Evolutionary conservation across 169 alveolate genomes (phyloP), one percentile per base, ranked within the genome.

Genomic region (Plasmodium adleri): DNA sequence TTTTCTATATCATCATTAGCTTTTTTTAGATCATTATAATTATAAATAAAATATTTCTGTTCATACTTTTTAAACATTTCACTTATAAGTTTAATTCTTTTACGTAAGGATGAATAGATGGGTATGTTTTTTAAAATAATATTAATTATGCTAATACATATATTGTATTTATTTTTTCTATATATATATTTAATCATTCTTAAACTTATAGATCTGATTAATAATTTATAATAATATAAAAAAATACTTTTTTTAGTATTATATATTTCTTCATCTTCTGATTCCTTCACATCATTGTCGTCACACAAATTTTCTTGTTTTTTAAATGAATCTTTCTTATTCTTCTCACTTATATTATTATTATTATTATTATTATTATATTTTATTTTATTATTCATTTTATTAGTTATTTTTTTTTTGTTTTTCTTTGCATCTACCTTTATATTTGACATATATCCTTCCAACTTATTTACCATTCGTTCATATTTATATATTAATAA

Each of bases 1-100:
- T 66, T 78, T 64, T 78, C 89, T 49, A 78, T 78, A 64, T 78
- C 89, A 3, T 78, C 89, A 66, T 59, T 78, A 47, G 78, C 89
- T 43, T 26, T n/a, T 52, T 43, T 63, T 7, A 78, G 76, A n/a
- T 78, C 78, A 20, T 78, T 17, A 1, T 26, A 26, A 20, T 64
- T 78, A 22, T 78, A 45, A 17, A 78, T 22, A 58, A 20, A 47
- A 78, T 28, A 78, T 78, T 54, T 78, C 45, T 66, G 52, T 49
- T 78, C 89, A 70, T 66, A 78, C 26, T 78, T 78, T 66, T 78
- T 78, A 78, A 64, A 78, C 12, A 66, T 7, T 24, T 78, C 78
- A 8, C 54, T 78, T 47, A 78, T 12, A 66, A 52, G 24, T 54
- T 78, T 68, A 9, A 78, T 59, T 39, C 89, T 10, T 78, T 66